Conservation (phyloP, 176 grass and related monocot species). For the Hsuehochloa calcarea region DNA sequence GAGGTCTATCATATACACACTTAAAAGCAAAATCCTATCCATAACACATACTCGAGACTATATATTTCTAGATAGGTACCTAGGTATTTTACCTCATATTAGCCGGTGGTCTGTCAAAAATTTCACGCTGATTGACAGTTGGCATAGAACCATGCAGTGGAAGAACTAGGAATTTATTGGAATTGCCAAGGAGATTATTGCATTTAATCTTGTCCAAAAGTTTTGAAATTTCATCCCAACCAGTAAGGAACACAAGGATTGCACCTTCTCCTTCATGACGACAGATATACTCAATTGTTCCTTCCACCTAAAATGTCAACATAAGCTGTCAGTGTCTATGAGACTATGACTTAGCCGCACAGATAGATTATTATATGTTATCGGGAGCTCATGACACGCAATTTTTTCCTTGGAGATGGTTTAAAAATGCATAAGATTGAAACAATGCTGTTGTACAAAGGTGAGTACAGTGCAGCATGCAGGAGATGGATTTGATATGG, state of each 20-base stretch:
- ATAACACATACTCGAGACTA: conserved; percentile 9
- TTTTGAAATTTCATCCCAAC: conserved; percentile 98
- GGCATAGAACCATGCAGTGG: conserved; percentile 97
- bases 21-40: background rate
- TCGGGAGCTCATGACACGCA: background rate
- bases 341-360: background rate
- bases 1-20: too few species aligned
- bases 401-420: background rate
- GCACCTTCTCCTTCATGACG: conserved; percentile 79
- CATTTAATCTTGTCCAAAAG: conserved; percentile 86
- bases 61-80: background rate
- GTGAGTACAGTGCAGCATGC: too few species aligned
- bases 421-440: background rate
- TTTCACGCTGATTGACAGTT: conserved; percentile 91
- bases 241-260: conserved; percentile 94
- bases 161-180: conserved; percentile 74
- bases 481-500: background rate
- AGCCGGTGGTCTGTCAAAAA: conserved; percentile 86
- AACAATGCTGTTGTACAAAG: background rate
- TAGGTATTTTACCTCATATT: conserved; percentile 58
- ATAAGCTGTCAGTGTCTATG: conserved; percentile 9
- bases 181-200: conserved; percentile 69
- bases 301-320: conserved; percentile 71
- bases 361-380: conserved; percentile 9
- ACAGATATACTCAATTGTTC: conserved; percentile 83